Conservation (phyloP, 169 alveolate species). For the Plasmodium inui region DNA sequence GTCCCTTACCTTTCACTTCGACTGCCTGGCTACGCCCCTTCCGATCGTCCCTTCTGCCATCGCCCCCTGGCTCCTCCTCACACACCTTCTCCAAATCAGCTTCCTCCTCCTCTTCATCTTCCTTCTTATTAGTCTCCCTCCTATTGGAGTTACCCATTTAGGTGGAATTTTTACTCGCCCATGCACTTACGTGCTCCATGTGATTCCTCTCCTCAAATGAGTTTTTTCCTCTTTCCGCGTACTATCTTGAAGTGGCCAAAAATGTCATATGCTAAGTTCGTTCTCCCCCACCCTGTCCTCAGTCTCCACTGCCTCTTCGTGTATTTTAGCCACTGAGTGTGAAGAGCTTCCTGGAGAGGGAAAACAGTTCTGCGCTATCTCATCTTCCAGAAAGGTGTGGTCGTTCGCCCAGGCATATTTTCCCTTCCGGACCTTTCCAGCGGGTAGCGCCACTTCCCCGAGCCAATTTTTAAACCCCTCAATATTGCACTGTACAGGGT, state of each 20-base stretch:
- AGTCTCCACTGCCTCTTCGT: neutral
- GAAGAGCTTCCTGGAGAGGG: neutral
- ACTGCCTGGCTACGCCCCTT: neutral
- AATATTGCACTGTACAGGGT: neutral
- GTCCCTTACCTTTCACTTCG: neutral
- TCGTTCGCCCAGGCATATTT: neutral
- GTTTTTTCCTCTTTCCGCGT: neutral
- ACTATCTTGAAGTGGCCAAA: neutral
- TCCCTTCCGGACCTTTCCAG: too few relatives aligned
- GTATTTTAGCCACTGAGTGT: neutral
- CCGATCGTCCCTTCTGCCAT: neutral
- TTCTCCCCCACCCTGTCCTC: neutral
- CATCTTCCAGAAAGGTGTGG: neutral
- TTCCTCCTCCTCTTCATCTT: constrained; percentile 20
- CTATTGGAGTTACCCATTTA: constrained; percentile 52
- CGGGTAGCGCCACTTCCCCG: too few relatives aligned
- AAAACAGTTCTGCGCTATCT: neutral
- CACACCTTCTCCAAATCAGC: constrained; percentile 6
- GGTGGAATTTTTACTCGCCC: neutral
- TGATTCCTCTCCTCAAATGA: neutral
- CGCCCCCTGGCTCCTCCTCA: neutral
- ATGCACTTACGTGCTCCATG: neutral
- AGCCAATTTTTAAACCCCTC: too few relatives aligned
- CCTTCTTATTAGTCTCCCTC: constrained; percentile 12
- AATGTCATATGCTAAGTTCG: neutral